phyloP scores from a whole-genome alignment of 1,284 basidiomycete species.

The Inonotus obliquus region DNA sequence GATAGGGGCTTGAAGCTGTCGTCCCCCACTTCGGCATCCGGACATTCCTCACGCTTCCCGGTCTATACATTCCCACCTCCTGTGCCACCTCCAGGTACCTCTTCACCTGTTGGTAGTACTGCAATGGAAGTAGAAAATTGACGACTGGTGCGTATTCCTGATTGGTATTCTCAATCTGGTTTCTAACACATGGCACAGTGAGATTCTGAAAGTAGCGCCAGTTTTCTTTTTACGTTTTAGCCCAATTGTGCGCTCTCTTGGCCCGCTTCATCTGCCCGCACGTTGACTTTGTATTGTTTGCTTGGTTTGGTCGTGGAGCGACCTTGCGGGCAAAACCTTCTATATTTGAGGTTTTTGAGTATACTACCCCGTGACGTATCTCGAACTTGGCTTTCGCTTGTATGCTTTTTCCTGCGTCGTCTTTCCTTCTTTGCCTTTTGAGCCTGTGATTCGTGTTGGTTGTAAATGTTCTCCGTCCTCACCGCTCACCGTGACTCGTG shows the following conservation, averaged over 20 bases:
- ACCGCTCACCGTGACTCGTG: not conserved
- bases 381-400: not conserved
- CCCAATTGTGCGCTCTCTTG: not conserved
- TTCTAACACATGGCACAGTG: not conserved
- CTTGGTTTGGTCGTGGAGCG: not conserved
- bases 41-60: constrained; percentile 6
- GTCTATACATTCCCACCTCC: constrained; percentile 17
- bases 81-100: not conserved
- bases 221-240: not conserved
- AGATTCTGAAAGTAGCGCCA: not conserved
- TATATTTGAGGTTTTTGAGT: not conserved
- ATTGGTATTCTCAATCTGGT: not conserved
- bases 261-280: not conserved
- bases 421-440: not conserved
- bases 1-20: not conserved
- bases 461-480: not conserved
- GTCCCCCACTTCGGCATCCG: not conserved
- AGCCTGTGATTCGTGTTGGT: not conserved
- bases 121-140: constrained; percentile 6
- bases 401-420: not conserved
- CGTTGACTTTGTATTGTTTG: not conserved
- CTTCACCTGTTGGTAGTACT: not conserved
- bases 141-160: not conserved
- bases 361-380: not conserved
- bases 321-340: not conserved